These are phyloP conservation scores for Pleurotus giganteus DNA, from an alignment of 768 basidiomycete species.

Conservation along the genomic window DNA sequence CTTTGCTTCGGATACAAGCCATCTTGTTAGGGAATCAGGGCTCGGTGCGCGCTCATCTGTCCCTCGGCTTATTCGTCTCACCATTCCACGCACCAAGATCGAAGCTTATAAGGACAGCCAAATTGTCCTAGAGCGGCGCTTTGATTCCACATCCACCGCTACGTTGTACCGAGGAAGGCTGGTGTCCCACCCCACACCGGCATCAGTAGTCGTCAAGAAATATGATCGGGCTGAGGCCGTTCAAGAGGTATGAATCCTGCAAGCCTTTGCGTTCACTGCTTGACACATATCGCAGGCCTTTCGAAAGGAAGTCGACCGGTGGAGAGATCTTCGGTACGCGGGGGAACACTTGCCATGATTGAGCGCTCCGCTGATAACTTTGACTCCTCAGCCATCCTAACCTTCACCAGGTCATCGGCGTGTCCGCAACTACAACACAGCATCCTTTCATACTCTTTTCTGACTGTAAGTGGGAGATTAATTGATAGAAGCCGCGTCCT, in stretches of 20 bases:
- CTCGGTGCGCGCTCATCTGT: not conserved
- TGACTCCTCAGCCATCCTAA: not conserved
- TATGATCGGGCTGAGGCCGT: not conserved
- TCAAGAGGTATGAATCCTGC: not conserved
- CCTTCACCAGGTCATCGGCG: not conserved
- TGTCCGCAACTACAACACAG: not conserved
- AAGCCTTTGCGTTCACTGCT: not conserved
- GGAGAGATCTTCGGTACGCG: not conserved
- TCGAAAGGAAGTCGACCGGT: not conserved
- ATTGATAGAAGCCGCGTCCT: not conserved
- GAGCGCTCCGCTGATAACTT: no score
- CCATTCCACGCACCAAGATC: not conserved
- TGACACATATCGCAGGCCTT: not conserved
- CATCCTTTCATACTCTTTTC: not conserved
- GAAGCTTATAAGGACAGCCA: not conserved
- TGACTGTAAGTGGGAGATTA: not conserved
- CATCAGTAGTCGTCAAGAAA: slow-evolving; percentile 2
- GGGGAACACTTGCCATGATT: not conserved
- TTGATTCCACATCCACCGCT: not conserved
- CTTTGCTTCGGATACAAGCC: not conserved
- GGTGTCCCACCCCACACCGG: not conserved
- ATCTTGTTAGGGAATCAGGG: not conserved
- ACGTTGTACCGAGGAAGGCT: not conserved
- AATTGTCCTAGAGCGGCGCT: not conserved
- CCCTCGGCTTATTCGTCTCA: not conserved